These are phyloP conservation scores for Arabidopsis hybrid DNA, from an alignment of 441 rosid species.

Conservation along the genomic window DNA sequence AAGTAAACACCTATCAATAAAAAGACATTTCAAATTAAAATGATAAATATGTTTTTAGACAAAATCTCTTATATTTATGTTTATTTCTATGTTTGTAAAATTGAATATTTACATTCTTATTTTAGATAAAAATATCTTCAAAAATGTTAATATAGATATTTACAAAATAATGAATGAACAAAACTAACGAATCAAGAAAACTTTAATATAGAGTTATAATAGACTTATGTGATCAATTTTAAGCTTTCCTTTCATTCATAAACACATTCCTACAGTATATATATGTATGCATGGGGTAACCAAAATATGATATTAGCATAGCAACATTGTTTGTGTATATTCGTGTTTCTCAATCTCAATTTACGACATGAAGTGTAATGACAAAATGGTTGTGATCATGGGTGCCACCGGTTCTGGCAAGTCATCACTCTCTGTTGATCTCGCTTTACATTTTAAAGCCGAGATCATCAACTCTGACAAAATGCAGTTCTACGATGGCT, in stretches of 20 bases:
- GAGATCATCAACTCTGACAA: constrained; percentile 79
- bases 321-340: background rate
- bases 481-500: constrained; percentile 67
- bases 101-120: background rate
- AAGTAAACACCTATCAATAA: background rate
- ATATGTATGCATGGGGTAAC: background rate
- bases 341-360: background rate
- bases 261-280: background rate
- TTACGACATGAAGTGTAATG: constrained; percentile 30
- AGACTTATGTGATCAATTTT: background rate
- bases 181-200: background rate
- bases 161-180: background rate
- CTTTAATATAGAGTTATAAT: background rate
- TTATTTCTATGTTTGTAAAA: background rate
- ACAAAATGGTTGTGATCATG: constrained; percentile 65
- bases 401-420: constrained; percentile 84
- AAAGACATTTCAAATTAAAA: background rate
- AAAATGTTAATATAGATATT: background rate
- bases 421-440: constrained; percentile 67
- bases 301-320: constrained; percentile 1
- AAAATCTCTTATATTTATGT: background rate
- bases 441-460: constrained; percentile 50
- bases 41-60: background rate
- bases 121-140: background rate
- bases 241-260: too few species aligned